phyloP scores from a whole-genome alignment of 2,329 filamentous ascomycete genomes.

The Microcyclospora pomicola region DNA sequence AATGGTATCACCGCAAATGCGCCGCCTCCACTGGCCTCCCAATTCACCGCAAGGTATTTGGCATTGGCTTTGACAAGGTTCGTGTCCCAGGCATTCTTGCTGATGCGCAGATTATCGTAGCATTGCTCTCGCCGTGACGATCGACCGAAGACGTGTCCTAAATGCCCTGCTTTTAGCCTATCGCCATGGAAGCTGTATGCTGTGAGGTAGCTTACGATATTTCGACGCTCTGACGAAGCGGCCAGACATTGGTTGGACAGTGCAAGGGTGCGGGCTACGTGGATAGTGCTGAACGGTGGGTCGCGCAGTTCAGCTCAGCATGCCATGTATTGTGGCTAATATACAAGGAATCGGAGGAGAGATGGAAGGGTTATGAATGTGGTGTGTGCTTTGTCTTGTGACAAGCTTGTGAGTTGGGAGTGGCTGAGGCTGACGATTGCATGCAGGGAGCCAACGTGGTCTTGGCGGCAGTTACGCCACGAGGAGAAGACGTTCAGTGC shows the following conservation, averaged over 20 bases:
- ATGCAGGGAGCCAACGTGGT: no score
- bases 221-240: slow-evolving; percentile 62
- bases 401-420: no score
- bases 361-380: not conserved
- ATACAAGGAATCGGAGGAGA: not conserved
- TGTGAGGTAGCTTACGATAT: slow-evolving; percentile 43
- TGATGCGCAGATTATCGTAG: slow-evolving; percentile 96
- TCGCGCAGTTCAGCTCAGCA: not conserved
- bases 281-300: not conserved
- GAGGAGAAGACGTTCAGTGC: no score
- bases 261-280: not conserved
- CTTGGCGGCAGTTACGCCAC: no score
- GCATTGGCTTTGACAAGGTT: slow-evolving; percentile 98
- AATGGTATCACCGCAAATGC: slow-evolving; percentile 93
- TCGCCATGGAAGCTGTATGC: slow-evolving; percentile 1
- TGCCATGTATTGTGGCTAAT: not conserved
- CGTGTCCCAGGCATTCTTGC: slow-evolving; percentile 97
- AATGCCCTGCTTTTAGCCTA: slow-evolving; percentile 1
- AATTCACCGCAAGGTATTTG: slow-evolving; percentile 93
- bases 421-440: no score
- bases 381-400: not conserved
- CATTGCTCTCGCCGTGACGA: slow-evolving; percentile 91
- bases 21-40: slow-evolving; percentile 90
- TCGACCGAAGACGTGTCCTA: slow-evolving; percentile 97
- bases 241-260: slow-evolving; percentile 43